Conservation (phyloP, 129 eudicot genomes). For the Lactuca sativa region DNA sequence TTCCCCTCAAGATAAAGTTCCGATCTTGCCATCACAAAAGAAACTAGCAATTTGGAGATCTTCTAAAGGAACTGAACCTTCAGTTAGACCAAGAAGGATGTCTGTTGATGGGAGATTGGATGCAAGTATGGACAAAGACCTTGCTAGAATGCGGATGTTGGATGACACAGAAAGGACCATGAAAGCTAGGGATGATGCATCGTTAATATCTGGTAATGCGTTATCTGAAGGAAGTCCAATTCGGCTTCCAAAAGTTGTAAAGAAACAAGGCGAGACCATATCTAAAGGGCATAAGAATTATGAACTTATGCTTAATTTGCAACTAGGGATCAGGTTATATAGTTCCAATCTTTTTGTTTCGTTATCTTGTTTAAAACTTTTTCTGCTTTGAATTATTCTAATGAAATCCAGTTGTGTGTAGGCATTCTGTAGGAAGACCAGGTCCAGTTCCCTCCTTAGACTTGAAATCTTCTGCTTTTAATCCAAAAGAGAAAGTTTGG, state of each 20-base stretch:
- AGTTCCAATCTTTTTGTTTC: conserved; percentile 2
- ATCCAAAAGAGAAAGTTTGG: conserved; percentile 83
- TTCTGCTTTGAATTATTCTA: neutral
- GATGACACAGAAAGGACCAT: conserved; percentile 37
- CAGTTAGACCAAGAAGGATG: conserved; percentile 63
- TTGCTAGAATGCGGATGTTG: conserved; percentile 42
- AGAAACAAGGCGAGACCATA: conserved; percentile 73
- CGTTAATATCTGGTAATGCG: conserved; percentile 8
- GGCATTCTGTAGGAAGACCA: conserved; percentile 93
- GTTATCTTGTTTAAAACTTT: neutral
- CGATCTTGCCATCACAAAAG: conserved; percentile 83
- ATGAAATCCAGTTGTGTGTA: conserved; percentile 24
- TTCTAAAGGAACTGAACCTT: conserved; percentile 42
- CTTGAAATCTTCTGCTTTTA: conserved; percentile 78
- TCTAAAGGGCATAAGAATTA: conserved; percentile 79
- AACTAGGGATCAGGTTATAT: conserved; percentile 75
- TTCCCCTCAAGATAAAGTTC: conserved; percentile 60
- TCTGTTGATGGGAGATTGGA: conserved; percentile 80
- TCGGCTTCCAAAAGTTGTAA: conserved; percentile 49
- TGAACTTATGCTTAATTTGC: conserved; percentile 87
- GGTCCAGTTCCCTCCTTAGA: conserved; percentile 82
- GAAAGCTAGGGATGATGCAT: conserved; percentile 43
- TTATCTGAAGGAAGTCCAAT: conserved; percentile 51
- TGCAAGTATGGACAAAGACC: conserved; percentile 51
- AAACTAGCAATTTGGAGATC: conserved; percentile 86